phyloP scores from a whole-genome alignment of 495 filamentous ascomycete species.

The Penicillium mononematosum region DNA sequence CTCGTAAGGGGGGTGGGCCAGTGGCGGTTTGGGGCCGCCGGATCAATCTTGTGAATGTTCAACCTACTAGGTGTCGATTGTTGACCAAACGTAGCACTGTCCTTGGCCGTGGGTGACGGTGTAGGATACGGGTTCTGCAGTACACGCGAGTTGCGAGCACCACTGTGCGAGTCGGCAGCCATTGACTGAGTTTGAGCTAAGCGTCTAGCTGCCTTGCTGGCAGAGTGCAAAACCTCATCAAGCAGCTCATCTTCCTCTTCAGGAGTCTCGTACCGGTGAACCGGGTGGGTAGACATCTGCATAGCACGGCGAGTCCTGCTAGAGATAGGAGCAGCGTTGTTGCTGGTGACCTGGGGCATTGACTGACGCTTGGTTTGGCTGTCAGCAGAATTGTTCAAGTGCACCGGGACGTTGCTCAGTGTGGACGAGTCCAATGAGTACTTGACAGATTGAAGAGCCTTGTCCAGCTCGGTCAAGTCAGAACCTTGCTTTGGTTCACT shows the following conservation, averaged over 20 bases:
- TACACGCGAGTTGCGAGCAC: conserved; percentile 41
- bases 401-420: conserved; percentile 48
- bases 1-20: conserved; percentile 94
- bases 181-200: conserved; percentile 50
- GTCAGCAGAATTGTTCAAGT: conserved; percentile 47
- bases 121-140: conserved; percentile 86
- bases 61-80: conserved; percentile 55
- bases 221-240: conserved; percentile 71
- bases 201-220: conserved; percentile 54
- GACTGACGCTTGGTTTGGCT: conserved; percentile 67
- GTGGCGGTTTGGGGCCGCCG: conserved; percentile 59
- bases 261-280: conserved; percentile 84
- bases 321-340: conserved; percentile 63
- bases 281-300: conserved; percentile 69
- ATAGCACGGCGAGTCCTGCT: conserved; percentile 81
- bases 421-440: conserved; percentile 58
- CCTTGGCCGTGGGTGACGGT: conserved; percentile 83
- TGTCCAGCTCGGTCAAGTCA: conserved; percentile 67
- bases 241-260: conserved; percentile 96
- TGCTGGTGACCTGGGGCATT: conserved; percentile 61
- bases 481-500: conserved; percentile 52
- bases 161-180: conserved; percentile 39
- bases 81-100: conserved; percentile 65
- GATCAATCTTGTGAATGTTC: conserved; percentile 57
- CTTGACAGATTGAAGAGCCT: conserved; percentile 69